Percentiles rank a stretch among this genome's conserved stretches.
These are phyloP conservation scores for Coffea eugenioides DNA, from an alignment of 257 asterid species.

Conservation along the genomic window DNA sequence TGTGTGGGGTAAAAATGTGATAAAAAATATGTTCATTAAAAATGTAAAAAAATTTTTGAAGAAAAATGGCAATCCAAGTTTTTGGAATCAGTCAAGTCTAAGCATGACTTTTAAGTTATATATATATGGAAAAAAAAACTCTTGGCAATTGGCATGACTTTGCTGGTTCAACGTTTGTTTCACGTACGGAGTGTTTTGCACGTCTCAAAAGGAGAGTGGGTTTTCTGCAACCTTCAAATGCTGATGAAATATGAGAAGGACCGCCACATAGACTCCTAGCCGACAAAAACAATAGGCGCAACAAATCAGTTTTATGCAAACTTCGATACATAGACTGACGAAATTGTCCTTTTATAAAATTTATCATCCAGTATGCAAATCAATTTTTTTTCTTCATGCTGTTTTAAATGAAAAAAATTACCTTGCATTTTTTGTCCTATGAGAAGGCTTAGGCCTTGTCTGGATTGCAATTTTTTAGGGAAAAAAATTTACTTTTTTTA, in stretches of 20 bases:
- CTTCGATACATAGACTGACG: not conserved
- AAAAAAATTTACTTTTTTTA: no score
- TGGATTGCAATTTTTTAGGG: no score
- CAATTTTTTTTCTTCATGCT: not conserved
- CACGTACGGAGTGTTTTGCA: not conserved
- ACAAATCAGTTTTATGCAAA: no score
- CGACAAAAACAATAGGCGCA: constrained; percentile 1
- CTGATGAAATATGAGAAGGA: not conserved
- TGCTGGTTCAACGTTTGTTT: not conserved
- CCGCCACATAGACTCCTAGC: constrained; percentile 4
- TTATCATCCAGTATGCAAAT: not conserved
- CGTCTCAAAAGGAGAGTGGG: not conserved
- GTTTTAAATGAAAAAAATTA: no score
- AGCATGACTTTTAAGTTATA: no score
- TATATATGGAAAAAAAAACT: no score
- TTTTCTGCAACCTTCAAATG: not conserved
- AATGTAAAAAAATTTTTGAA: no score
- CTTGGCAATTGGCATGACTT: no score
- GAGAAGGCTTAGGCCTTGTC: not conserved
- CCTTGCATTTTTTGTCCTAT: not conserved
- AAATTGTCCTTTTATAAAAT: not conserved
- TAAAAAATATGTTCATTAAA: no score
- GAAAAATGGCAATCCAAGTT: no score
- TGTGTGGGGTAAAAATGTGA: no score
- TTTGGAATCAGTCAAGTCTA: no score